These are phyloP conservation scores for Rosa chinensis DNA, from an alignment of 306 rosid genomes.

Conservation along the genomic window DNA sequence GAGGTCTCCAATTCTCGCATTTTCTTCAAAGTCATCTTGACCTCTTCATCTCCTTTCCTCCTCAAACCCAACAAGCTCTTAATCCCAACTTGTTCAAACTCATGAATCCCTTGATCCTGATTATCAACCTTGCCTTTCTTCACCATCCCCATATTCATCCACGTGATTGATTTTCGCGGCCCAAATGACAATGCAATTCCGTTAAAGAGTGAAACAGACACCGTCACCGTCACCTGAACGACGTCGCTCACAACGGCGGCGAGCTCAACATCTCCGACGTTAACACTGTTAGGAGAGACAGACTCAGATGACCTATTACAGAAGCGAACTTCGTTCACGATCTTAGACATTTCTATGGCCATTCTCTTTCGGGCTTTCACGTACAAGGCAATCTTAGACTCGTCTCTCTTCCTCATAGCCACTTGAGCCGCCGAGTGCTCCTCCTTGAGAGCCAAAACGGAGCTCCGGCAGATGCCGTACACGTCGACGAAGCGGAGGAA, in stretches of 20 bases:
- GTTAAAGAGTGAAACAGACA: slow-evolving; percentile 56
- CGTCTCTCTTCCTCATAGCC: slow-evolving; percentile 62
- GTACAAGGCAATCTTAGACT: slow-evolving; percentile 38
- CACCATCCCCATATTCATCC: slow-evolving; percentile 23
- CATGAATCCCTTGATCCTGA: slow-evolving; percentile 39
- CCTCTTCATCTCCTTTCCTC: slow-evolving; percentile 60
- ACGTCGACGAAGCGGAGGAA: slow-evolving; percentile 69
- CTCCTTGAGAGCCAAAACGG: slow-evolving; percentile 46
- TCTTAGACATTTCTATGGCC: slow-evolving; percentile 51
- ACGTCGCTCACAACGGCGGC: slow-evolving; percentile 51
- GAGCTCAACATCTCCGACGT: slow-evolving; percentile 47
- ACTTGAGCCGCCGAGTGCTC: slow-evolving; percentile 68
- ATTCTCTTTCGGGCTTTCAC: slow-evolving; percentile 45
- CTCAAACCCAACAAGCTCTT: slow-evolving; percentile 38
- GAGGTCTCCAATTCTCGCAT: slow-evolving; percentile 62
- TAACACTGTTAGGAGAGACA: not conserved
- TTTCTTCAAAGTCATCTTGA: slow-evolving; percentile 49
- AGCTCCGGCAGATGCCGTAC: slow-evolving; percentile 72
- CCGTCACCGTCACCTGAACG: slow-evolving; percentile 46
- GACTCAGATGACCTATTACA: not conserved
- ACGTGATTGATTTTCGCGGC: slow-evolving; percentile 29
- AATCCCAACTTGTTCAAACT: slow-evolving; percentile 31
- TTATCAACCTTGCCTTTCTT: slow-evolving; percentile 18
- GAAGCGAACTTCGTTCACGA: slow-evolving; percentile 39
- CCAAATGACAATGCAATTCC: slow-evolving; percentile 51